Base-by-base conservation (phyloP, 2,329 filamentous ascomycete genomes). In the Pestalotiopsis sp. region DNA sequence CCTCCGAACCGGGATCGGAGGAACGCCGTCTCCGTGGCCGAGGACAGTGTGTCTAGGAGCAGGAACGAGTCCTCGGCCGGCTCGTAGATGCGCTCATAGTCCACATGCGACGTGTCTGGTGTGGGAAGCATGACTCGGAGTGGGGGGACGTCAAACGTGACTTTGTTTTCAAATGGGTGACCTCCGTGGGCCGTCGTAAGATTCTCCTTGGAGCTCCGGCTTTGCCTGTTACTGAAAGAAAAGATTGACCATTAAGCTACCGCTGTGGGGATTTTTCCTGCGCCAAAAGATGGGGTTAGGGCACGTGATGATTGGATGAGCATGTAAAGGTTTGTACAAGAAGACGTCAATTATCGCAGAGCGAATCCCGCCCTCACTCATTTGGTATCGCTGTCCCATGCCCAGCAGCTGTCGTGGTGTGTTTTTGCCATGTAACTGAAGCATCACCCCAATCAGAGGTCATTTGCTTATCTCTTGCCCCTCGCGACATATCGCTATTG, bases 61-160 rank as follows among this genome's bases (percentile, higher is more conserved):
- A 99, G 88, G 77, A 94, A 99, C 4, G 94, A 98, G 82, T 99
- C 96, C 81, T 99, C 96, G 11, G 95, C 92, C 44, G 96, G 96
- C 77, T 98, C 94, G 81, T 99, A 99, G 73, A 98, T 91, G 66
- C 91, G 89, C 78, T 93, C 88, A 81, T 94, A 97, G 66, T 91
- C 88, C 68, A 98, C 93, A 81, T 99, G 96, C 24, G 92, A 92
- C 2, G 96, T 99, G 68, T 93, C 93, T 14, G 96, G 96, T 1
- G 96, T 99, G 10, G 95, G 94, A 35, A 99, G 88, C 94, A 98
- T 97, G 38, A 56, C 26, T n/a, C 13, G 17, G n/a, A 9, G 14
- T 24, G n/a, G 7, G 14, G 22, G 20, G 22, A 35, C 24, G 4
- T 64, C 35, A 5, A 20, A 35, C 6, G 24, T 35, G 48, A 24